Base-by-base conservation (phyloP, 345 rosid species). In the Lumnitzera littorea region DNA sequence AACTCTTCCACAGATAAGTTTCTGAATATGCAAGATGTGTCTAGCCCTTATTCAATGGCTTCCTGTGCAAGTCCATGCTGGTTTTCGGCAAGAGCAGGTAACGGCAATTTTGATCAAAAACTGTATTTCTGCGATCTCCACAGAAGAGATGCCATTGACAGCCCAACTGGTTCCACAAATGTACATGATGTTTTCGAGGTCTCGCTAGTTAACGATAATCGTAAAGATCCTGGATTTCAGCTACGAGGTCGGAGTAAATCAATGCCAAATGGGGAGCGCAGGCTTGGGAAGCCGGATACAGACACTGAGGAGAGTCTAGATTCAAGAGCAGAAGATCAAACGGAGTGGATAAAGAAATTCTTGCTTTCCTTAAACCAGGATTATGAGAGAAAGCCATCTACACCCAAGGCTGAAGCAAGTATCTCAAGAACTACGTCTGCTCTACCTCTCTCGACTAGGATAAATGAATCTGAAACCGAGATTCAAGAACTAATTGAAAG, bases 151-250 rank as follows among this genome's bases (percentile, higher is more conserved):
- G 59, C 43, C n/a, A 11, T 56, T 27, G 47, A 67, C 59, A 55
- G 71, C 56, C 49, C 62, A 46, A 23, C 16, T 46, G 51, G 54
- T 53, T 66, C 83, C 4, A 63, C 82, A 5, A 66, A 67, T 64
- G 73, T 86, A 2, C 87, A 79, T 17, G 96, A 89, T 62, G 61
- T 80, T n/a, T 84, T 70, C 49, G 95, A 89, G 74, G 92, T 91
- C 61, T 84, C 89, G 1, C 67, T 54, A 72, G 62, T 46, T 14
- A 62, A 56, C 13, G 77, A 67, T 48, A 72, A 15, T 3, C 16
- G 64, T 15, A 73, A 67, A 56, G 15, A 24, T 57, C 55, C 23
- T 10, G 57, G 50, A 24, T 2, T 46, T 10, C 53, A 12, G 43
- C 55, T 69, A 60, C 74, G 61, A 15, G 67, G 60, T 17, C 14